These are phyloP conservation scores for Fusarium sp. DNA, from an alignment of 2,329 filamentous ascomycete species.

Conservation along the genomic window DNA sequence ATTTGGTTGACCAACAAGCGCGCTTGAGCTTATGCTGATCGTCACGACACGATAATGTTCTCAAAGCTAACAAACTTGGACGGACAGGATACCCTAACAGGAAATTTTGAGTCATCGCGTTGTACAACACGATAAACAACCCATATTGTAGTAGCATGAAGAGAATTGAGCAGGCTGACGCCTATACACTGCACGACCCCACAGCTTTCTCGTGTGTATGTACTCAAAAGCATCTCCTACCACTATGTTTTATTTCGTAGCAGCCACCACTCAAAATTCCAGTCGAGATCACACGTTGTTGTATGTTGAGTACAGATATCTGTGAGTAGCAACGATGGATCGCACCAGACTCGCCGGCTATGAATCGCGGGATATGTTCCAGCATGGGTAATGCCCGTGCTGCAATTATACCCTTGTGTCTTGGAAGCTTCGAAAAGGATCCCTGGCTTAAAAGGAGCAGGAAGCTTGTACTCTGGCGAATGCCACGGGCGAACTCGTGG, in stretches of 20 bases:
- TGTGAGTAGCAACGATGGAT: not conserved
- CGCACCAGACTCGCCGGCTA: constrained; percentile 5
- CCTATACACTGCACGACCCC: constrained; percentile 36
- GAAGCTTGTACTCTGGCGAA: constrained; percentile 19
- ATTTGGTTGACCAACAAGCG: constrained; percentile 34
- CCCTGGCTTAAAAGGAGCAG: constrained; percentile 26
- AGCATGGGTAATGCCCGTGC: constrained; percentile 15
- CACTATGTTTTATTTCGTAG: not conserved
- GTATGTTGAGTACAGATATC: not conserved
- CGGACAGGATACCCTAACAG: constrained; percentile 32
- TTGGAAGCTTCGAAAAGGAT: constrained; percentile 39
- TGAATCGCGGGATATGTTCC: constrained; percentile 28
- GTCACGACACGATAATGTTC: constrained; percentile 29
- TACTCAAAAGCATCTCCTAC: constrained; percentile 1
- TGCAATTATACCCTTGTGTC: constrained; percentile 14
- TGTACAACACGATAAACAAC: constrained; percentile 31
- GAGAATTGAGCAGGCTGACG: constrained; percentile 38
- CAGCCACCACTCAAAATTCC: not conserved
- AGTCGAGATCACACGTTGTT: not conserved
- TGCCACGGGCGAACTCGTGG: constrained; percentile 31
- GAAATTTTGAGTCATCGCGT: constrained; percentile 23
- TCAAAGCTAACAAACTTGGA: constrained; percentile 28
- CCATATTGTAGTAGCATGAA: constrained; percentile 33
- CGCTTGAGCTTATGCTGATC: constrained; percentile 29
- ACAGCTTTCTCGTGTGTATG: constrained; percentile 1